Evolutionary conservation across 1,284 basidiomycete genomes (phyloP).

Genomic region (Sporisorium iseilematis-ciliati): DNA sequence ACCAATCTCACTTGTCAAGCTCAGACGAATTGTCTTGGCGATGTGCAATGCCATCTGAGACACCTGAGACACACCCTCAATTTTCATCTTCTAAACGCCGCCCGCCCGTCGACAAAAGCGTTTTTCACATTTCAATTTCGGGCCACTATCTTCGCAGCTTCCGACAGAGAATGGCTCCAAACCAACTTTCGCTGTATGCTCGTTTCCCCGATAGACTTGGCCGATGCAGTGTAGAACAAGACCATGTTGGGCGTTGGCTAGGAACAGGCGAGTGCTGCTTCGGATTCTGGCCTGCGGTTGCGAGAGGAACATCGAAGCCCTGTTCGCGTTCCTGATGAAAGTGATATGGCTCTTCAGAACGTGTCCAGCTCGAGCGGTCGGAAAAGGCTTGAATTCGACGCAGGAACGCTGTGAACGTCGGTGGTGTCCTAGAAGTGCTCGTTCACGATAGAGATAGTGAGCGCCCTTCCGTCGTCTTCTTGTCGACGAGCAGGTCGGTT

Average conservation of each 20-base stretch:
- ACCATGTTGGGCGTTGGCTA: no score
- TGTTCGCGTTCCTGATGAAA: background rate
- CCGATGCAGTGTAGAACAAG: no score
- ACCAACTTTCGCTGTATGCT: no score
- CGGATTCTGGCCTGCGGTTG: no score
- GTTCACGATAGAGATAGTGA: no score
- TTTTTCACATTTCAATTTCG: background rate
- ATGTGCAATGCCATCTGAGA: conserved; percentile 12
- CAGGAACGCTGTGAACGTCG: background rate
- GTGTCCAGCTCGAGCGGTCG: background rate
- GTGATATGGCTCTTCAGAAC: background rate
- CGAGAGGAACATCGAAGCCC: no score
- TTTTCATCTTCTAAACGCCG: conserved; percentile 4
- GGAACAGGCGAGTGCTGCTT: no score
- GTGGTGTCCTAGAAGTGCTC: no score
- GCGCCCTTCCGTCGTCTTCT: no score
- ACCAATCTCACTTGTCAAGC: background rate
- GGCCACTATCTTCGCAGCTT: background rate
- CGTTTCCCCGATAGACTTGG: no score
- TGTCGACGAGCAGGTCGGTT: no score
- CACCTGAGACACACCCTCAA: conserved; percentile 23
- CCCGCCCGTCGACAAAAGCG: background rate
- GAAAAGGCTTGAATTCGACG: background rate
- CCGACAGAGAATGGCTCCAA: background rate
- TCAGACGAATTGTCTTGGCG: conserved; percentile 3